phyloP scores from a whole-genome alignment of 75 land plant species.

The Sequoiadendron giganteum region DNA sequence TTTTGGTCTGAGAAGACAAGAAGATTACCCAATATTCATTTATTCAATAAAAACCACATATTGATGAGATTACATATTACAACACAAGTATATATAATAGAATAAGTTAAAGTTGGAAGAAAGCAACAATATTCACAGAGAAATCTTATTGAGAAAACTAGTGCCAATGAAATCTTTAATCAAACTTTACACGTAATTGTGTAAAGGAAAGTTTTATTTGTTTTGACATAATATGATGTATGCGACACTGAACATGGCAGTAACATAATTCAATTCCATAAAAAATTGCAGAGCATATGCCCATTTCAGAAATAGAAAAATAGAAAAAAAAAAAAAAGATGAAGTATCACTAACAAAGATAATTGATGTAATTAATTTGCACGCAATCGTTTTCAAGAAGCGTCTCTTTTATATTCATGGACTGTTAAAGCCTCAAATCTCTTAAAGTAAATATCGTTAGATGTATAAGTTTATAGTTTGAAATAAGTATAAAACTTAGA shows the following conservation, averaged over 20 bases:
- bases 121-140: not conserved
- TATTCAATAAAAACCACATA: not conserved
- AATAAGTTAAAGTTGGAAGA: not conserved
- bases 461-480: not conserved
- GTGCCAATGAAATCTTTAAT: not conserved
- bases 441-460: not conserved
- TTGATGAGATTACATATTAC: not conserved
- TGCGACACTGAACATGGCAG: not conserved
- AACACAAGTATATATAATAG: not conserved
- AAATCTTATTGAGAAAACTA: not conserved
- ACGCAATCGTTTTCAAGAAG: too few species aligned
- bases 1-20: not conserved
- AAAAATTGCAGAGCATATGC: not conserved
- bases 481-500: not conserved
- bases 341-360: too few species aligned
- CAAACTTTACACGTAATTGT: not conserved
- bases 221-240: not conserved
- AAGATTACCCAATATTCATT: not conserved
- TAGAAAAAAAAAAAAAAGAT: not conserved
- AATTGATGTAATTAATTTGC: too few species aligned
- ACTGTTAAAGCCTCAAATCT: too few species aligned
- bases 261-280: not conserved
- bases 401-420: too few species aligned
- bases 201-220: not conserved
- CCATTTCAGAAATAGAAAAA: not conserved